phyloP scores from a whole-genome alignment of 176 grass and related monocot species.

The Echinochloa phyllopogon region DNA sequence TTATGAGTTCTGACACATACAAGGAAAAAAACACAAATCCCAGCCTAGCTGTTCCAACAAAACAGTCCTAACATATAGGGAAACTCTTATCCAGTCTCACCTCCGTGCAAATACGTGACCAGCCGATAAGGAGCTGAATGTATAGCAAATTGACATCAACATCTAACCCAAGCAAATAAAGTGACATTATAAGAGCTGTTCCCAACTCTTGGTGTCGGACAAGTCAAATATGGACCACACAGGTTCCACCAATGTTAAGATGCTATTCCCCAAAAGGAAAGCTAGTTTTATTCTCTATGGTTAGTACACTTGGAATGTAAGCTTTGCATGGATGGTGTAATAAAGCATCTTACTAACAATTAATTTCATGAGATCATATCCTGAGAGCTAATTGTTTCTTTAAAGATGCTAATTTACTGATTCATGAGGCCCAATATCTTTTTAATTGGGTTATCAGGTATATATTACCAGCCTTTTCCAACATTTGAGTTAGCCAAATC shows the following conservation, averaged over 20 bases:
- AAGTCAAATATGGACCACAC: background rate
- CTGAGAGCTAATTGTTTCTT: background rate
- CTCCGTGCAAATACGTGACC: background rate
- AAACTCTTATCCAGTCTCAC: background rate
- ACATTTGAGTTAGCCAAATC: slow-evolving; percentile 28
- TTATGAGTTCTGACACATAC: background rate
- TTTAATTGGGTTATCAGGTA: background rate
- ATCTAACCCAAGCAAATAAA: slow-evolving; percentile 13
- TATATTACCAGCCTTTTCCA: background rate
- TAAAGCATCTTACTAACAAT: slow-evolving; percentile 11
- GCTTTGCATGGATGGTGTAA: background rate
- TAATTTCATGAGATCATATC: slow-evolving; percentile 20
- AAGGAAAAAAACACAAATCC: background rate
- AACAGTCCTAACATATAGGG: background rate
- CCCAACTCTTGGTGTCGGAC: background rate
- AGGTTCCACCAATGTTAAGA: background rate
- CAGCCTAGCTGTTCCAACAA: background rate
- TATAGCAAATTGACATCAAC: background rate
- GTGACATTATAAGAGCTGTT: background rate
- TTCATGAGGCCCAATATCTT: background rate
- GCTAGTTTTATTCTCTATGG: background rate
- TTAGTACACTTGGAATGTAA: background rate
- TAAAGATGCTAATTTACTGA: background rate
- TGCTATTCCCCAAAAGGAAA: background rate
- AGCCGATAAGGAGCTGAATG: background rate